Evolutionary conservation across 208 protist species (phyloP).

Genomic region (Trypanosoma melophagium): DNA sequence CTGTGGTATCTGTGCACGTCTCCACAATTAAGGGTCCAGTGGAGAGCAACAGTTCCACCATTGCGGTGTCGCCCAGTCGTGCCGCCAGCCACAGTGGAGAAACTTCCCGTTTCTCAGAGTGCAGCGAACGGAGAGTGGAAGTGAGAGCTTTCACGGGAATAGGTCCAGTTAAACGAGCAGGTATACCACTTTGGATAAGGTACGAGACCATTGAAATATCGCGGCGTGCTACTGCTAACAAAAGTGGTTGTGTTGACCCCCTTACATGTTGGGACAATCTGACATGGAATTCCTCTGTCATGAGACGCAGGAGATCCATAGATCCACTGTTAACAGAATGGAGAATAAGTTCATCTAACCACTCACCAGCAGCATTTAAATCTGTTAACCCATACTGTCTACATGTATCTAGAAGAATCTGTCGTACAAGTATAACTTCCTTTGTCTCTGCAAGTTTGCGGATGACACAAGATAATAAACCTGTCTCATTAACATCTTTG

Average conservation of each 20-base stretch:
- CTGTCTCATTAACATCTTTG: background rate
- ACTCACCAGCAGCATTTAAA: constrained; percentile 29
- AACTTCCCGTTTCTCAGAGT: constrained; percentile 25
- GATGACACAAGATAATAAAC: constrained; percentile 8
- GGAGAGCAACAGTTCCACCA: constrained; percentile 46
- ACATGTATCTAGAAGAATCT: constrained; percentile 23
- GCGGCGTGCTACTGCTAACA: constrained; percentile 39
- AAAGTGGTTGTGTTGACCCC: constrained; percentile 22
- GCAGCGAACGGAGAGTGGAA: constrained; percentile 26
- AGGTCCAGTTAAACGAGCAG: constrained; percentile 24
- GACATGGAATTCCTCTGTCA: constrained; percentile 43
- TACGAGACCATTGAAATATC: constrained; percentile 45
- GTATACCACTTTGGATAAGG: constrained; percentile 45
- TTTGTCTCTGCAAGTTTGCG: background rate
- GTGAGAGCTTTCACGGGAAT: constrained; percentile 21
- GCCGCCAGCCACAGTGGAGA: constrained; percentile 65
- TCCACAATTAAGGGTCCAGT: constrained; percentile 30
- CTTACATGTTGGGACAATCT: constrained; percentile 16
- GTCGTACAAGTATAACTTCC: constrained; percentile 7
- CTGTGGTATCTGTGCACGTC: constrained; percentile 23
- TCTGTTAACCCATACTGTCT: constrained; percentile 7
- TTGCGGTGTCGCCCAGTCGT: constrained; percentile 42
- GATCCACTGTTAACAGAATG: constrained; percentile 39
- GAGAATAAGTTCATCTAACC: constrained; percentile 46
- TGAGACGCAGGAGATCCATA: constrained; percentile 40